Base-by-base conservation (phyloP, 2,329 filamentous ascomycete species). In the Fusarium euwallaceae region DNA sequence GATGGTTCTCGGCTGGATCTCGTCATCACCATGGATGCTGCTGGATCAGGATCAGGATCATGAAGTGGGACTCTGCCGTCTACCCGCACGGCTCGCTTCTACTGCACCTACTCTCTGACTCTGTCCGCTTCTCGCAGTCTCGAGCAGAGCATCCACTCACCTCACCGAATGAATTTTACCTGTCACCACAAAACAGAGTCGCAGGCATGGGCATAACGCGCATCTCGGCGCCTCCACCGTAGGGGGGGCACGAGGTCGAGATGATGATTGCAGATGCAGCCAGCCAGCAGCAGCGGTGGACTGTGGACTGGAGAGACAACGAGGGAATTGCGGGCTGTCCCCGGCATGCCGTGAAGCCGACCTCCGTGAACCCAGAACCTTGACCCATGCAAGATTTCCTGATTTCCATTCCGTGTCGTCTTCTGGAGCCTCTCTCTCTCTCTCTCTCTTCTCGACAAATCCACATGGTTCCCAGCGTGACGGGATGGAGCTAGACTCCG, bases 291-390 rank as follows among this genome's bases (percentile, higher is more conserved):
- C 37, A 39, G 41, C 20, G n/a, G 45, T 48, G 45, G 43, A 48
- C 37, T 41, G 11, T 32, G 32, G 32, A 32, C 32, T 32, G 41
- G 59, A 48, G 27, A n/a, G 24, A 29, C 45, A 24, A 51, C 61
- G 43, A 55, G 45, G 61, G 41, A 58, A 64, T 64, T 56, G 61
- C 61, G 45, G 61, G 61, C 11, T 63, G 34, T 22, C 61, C 66
- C 53, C 65, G 64, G 70, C 45, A 67, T 72, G 64, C 61, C 64
- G 66, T 58, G 55, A 67, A 56, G 53, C 71, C 71, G 69, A 72
- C 71, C 67, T 72, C 70, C 63, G 70, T 56, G 69, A 41, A 32
- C 22, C 45, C 16, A 51, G 45, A 51, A 29, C 45, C 45, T 29
- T 29, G 62, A 56, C 39, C 58, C 56, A 53, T 53, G 48, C 48